These are phyloP conservation scores for Hygrocybe coccinea DNA, from an alignment of 768 basidiomycete genomes.

Conservation along the genomic window DNA sequence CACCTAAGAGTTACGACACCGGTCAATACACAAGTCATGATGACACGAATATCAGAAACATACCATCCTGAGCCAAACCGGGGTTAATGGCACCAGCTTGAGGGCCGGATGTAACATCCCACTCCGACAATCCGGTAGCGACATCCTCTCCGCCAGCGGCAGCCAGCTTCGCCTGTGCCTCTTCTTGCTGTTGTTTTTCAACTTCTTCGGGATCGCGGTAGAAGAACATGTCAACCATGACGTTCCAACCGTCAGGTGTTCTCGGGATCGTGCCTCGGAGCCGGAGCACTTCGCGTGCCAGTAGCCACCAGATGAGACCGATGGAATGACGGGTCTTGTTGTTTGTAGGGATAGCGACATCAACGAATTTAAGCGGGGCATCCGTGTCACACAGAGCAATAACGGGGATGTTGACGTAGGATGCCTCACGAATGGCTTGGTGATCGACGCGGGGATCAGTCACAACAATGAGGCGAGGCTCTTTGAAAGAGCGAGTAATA, in stretches of 20 bases:
- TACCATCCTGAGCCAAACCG: constrained; percentile 57
- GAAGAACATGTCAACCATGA: constrained; percentile 99
- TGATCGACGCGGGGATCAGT: constrained; percentile 99
- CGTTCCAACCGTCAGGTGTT: constrained; percentile 89
- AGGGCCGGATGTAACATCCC: constrained; percentile 70
- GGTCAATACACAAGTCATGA: constrained; percentile 3
- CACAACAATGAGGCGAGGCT: constrained; percentile 96
- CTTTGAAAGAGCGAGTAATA: constrained; percentile 99
- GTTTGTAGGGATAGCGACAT: constrained; percentile 97
- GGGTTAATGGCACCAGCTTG: constrained; percentile 74
- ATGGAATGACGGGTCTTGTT: constrained; percentile 98
- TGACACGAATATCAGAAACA: constrained; percentile 9
- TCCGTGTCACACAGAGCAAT: constrained; percentile 99
- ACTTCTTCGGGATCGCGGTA: constrained; percentile 99
- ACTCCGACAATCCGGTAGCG: constrained; percentile 48
- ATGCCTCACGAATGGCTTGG: constrained; percentile 99
- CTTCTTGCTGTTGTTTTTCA: constrained; percentile 95
- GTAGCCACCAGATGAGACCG: constrained; percentile 96
- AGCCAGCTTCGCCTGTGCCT: constrained; percentile 78
- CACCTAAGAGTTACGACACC: constrained; percentile 28
- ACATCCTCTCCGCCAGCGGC: constrained; percentile 51
- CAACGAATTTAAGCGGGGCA: constrained; percentile 95
- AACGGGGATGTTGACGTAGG: constrained; percentile 99
- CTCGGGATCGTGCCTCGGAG: constrained; percentile 91
- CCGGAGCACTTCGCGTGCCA: constrained; percentile 95